Percentiles rank a stretch among this genome's conserved stretches.
These are phyloP conservation scores for Zarea fungicola DNA, from an alignment of 2,329 filamentous ascomycete species.

Conservation along the genomic window DNA sequence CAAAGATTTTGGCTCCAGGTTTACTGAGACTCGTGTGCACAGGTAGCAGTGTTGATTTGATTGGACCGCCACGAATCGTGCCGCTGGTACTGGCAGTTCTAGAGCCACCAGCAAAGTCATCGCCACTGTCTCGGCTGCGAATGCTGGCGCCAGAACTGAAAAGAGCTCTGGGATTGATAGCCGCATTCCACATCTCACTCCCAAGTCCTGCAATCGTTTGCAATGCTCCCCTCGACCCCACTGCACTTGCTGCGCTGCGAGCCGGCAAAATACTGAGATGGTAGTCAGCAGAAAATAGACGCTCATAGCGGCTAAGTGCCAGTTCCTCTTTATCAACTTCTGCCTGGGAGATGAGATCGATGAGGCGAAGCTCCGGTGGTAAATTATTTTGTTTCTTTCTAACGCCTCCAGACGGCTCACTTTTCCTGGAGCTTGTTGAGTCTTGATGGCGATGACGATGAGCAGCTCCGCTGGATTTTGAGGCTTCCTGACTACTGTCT, in stretches of 20 bases:
- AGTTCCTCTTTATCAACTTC: slow-evolving; percentile 85
- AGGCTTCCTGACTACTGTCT: too few relatives aligned
- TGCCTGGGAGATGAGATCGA: slow-evolving; percentile 81
- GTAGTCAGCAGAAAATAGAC: slow-evolving; percentile 83
- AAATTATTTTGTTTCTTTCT: slow-evolving; percentile 71
- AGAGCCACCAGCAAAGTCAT: slow-evolving; percentile 47
- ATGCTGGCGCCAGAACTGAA: slow-evolving; percentile 85
- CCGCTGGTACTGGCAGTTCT: slow-evolving; percentile 33
- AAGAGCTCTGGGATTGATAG: slow-evolving; percentile 78
- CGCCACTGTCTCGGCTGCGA: slow-evolving; percentile 54
- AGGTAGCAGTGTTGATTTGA: slow-evolving; percentile 25
- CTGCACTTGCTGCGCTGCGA: slow-evolving; percentile 58
- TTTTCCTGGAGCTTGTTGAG: slow-evolving; percentile 45
- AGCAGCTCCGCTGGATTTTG: slow-evolving; percentile 35
- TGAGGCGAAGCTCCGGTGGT: slow-evolving; percentile 83
- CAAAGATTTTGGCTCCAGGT: slow-evolving; percentile 69
- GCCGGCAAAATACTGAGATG: slow-evolving; percentile 82
- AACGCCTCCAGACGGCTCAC: slow-evolving; percentile 60
- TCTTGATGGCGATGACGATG: slow-evolving; percentile 27
- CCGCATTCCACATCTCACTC: slow-evolving; percentile 83
- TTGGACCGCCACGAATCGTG: slow-evolving; percentile 23
- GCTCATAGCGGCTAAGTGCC: slow-evolving; percentile 79
- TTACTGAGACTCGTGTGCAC: slow-evolving; percentile 52
- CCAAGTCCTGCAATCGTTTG: slow-evolving; percentile 69
- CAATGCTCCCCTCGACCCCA: slow-evolving; percentile 64